Evolutionary conservation across 306 rosid genomes (phyloP), one percentile per base, ranked within the genome.

Genomic region (Quercus rubra): DNA sequence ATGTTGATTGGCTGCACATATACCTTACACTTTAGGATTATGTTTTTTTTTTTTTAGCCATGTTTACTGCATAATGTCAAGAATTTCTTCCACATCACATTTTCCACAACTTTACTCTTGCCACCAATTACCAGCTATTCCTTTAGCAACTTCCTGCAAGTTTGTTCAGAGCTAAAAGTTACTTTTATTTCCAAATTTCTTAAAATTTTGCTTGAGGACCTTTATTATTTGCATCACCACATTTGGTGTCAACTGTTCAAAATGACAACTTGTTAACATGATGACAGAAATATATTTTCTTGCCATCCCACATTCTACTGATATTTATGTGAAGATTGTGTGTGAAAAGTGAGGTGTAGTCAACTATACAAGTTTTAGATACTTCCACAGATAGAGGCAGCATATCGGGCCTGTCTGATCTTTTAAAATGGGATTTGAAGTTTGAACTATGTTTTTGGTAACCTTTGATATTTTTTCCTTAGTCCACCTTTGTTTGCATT

Each of bases 91-190:
- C 28, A 35, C 66, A 27, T 55, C 56, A 51, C 28, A 35, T 77
- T 73, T 59, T 1, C 55, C 15, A 49, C 41, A 70, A 18, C 71
- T 64, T 73, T 66, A 77, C 55, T 35, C 41, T 59, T 64, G n/a
- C 67, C 74, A 58, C 64, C 61, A 63, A 9, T 80, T 46, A 13
- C 72, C 61, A 58, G 63, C 49, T 63, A 73, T 31, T 46, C 8
- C 74, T 5, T 76, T 73, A 4, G 73, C 73, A 77, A 68, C 62
- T 27, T 19, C 64, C 46, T 73, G 69, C 70, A 28, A 57, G 28
- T 73, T 55, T 4, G 20, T 71, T 51, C 77, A 30, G 79, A 73
- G 43, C 25, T 82, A 62, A 17, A 67, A 67, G 15, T 33, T 7
- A 5, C 27, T 7, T 33, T 46, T 23, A 67, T 21, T 67, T 59